Base-by-base conservation (phyloP, 2,329 filamentous ascomycete genomes). In the Fusarium sp. region DNA sequence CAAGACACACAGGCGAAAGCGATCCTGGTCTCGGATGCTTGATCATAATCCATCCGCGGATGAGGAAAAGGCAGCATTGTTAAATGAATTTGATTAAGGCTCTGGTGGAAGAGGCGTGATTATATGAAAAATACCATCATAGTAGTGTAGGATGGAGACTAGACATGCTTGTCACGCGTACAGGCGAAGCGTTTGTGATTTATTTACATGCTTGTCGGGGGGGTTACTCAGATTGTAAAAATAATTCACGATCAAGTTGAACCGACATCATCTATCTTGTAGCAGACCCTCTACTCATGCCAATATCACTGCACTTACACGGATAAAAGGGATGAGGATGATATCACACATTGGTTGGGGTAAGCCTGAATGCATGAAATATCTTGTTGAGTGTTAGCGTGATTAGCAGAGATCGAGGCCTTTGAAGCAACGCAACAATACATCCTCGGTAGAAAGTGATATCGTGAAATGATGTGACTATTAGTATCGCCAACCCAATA, bases 21-120 rank as follows among this genome's bases (percentile, higher is more conserved):
- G 45, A 6, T 68, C 63, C 2, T 36, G 61, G 63, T 68, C 67
- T 6, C 20, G 17, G 9, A 33, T 67, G 40, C 58, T 51, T 7
- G 38, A 68, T 59, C 31, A 51, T 49, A 9, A 36, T 24, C 50
- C 46, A 26, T 38, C 51, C 5, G 36, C 45, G 24, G 76, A 76
- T 24, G 70, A 75, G 22, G 75, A 79, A 24, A 78, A 77, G 53
- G 43, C 60, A 54, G 46, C 43, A 17, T 63, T 75, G 6, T 24
- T 74, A 20, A 49, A 31, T 22, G 62, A 66, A 15, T 43, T 56
- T 22, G 55, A 68, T 17, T 73, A 45, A 66, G 45, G 4, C 15
- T 1, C 5, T 2, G 13, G 7, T 6, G 14, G 11, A 8, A n/a
- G 11, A n/a, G 9, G 26, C 4, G 17, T 18, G 11, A 9, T 13